Base-by-base conservation (phyloP, 225 moss, liverwort and hornwort genomes). In the Asterella californica region DNA sequence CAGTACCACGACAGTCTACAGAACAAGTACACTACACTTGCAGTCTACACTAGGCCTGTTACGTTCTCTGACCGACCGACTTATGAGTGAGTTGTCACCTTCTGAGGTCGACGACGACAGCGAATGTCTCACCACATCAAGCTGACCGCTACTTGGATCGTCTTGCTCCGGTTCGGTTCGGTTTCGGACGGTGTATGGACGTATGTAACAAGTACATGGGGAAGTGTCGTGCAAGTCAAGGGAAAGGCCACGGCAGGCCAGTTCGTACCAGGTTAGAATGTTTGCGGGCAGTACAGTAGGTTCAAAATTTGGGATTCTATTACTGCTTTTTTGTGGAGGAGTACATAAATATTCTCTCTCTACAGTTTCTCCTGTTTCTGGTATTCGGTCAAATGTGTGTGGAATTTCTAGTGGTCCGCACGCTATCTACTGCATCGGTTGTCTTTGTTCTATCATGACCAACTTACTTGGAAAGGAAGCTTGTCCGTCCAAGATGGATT, bases 241-340 rank as follows among this genome's bases (percentile, higher is more conserved):
- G 65, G 65, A 33, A 12, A 10, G 65, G 29, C 22, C 30, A 65
- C 29, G 65, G 65, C 4, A 12, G 11, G 29, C 33, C 9, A 11
- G 30, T 65, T 33, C 32, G 65, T 65, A 65, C 65, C 30, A 65
- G 65, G 65, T 65, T 65, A 30, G 65, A 65, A 65, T 65, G 65
- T 65, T 65, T n/a, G 65, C 30, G 65, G 30, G 32, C 65, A 33
- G 65, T 65, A 65, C 65, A 65, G 29, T 65, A 33, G 65, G 65
- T 59, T 59, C 59, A 59, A 21, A n/a, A n/a, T n/a, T n/a, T 21
- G 6, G 59, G 59, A 59, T 59, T 59, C 22, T 59, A 25, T 59
- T 59, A 17, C 11, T 59, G 18, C 22, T 6, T 59, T 59, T n/a
- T n/a, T n/a, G n/a, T n/a, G n/a, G n/a, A n/a, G n/a, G n/a, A n/a